A percentile compares a stretch with the other conserved stretches of the same genome.
These are phyloP conservation scores for Trichoderma simmonsii DNA, from an alignment of 2,329 filamentous ascomycete genomes.

Conservation along the genomic window DNA sequence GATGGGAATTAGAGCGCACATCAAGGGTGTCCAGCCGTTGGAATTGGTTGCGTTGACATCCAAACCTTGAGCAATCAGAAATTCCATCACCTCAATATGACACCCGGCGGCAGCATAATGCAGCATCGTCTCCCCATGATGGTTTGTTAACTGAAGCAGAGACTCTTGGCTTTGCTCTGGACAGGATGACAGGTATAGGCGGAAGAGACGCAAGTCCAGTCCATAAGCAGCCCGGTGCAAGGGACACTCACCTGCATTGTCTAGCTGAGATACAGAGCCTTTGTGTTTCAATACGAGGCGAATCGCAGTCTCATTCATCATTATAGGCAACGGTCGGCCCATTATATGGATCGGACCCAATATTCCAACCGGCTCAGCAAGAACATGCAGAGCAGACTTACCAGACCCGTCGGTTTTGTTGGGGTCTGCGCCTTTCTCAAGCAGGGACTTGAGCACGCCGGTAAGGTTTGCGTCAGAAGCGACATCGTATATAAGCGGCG, in stretches of 20 bases:
- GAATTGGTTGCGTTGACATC: conserved; percentile 24
- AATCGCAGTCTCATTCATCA: conserved; percentile 21
- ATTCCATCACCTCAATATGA: conserved; percentile 23
- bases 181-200: conserved; percentile 22
- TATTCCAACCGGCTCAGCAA: conserved; percentile 18
- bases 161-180: neutral
- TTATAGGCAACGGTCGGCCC: neutral
- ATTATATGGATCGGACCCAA: neutral
- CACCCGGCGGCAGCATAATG: conserved; percentile 30
- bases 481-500: conserved; percentile 11
- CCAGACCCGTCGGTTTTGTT: conserved; percentile 19
- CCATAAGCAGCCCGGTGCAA: conserved; percentile 24
- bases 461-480: conserved; percentile 16
- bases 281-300: conserved; percentile 24
- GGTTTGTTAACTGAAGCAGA: conserved; percentile 19
- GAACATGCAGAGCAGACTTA: conserved; percentile 25
- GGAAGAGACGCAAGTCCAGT: conserved; percentile 20
- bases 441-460: conserved; percentile 24
- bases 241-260: conserved; percentile 26
- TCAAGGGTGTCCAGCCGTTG: conserved; percentile 32
- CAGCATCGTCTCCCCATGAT: conserved; percentile 27
- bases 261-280: conserved; percentile 20
- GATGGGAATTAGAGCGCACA: conserved; percentile 27
- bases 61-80: conserved; percentile 21
- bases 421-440: conserved; percentile 28